These are phyloP conservation scores for Umbilicus rupestris DNA, from an alignment of 164 flowering plant genomes.

Conservation along the genomic window DNA sequence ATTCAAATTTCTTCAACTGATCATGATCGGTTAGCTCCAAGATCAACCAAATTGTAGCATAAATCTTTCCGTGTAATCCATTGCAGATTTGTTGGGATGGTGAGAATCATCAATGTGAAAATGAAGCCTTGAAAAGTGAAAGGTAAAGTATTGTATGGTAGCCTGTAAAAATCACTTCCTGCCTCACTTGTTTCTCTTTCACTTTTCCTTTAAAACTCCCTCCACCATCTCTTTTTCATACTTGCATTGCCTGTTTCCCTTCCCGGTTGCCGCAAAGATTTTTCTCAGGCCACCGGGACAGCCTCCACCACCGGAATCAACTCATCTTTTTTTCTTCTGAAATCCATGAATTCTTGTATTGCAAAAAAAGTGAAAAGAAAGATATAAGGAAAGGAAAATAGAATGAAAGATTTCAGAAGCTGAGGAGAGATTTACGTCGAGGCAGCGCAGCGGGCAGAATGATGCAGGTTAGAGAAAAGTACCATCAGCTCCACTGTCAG, in stretches of 20 bases:
- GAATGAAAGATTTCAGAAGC: neutral
- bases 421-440: neutral
- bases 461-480: conserved; percentile 6
- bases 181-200: neutral
- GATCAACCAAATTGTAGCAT: neutral
- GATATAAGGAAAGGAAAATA: neutral
- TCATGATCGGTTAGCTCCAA: too few relatives aligned
- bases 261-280: too few relatives aligned
- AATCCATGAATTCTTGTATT: neutral
- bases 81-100: neutral
- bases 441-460: neutral
- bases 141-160: conserved; percentile 4
- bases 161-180: neutral
- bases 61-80: neutral
- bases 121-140: conserved; percentile 3
- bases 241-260: neutral
- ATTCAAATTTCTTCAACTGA: neutral
- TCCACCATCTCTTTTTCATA: neutral
- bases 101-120: neutral
- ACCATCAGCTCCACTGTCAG: neutral
- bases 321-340: neutral
- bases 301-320: neutral
- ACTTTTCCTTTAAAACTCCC: conserved; percentile 3
- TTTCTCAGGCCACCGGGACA: too few relatives aligned
- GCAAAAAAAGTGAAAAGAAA: neutral